These are phyloP conservation scores for Colletotrichum cuscutae DNA, from an alignment of 2,329 filamentous ascomycete genomes.

Conservation along the genomic window DNA sequence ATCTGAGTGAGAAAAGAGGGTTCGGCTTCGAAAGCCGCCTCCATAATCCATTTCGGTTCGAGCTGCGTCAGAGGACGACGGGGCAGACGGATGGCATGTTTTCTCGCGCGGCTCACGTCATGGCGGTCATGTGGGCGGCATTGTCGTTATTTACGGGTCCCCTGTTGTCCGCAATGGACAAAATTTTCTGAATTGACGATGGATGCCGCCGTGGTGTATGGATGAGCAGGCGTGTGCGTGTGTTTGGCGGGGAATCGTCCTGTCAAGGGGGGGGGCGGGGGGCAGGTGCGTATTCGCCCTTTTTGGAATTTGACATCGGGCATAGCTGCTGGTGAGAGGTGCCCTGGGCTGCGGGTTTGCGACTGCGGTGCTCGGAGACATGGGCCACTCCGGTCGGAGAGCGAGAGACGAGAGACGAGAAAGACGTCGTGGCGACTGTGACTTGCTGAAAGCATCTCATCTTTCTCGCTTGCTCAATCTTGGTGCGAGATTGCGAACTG, in stretches of 20 bases:
- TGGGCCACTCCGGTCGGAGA: constrained; percentile 11
- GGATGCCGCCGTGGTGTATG: not conserved
- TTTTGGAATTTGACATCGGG: not conserved
- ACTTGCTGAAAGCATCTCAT: constrained; percentile 17
- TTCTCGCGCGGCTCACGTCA: constrained; percentile 31
- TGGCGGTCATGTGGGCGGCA: constrained; percentile 3
- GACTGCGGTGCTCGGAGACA: constrained; percentile 1
- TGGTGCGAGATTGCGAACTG: constrained; percentile 24
- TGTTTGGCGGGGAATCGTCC: constrained; percentile 17
- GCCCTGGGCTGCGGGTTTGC: not conserved
- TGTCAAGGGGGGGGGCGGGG: not conserved
- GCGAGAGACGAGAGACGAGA: not conserved
- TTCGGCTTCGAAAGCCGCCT: not conserved
- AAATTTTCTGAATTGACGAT: not conserved
- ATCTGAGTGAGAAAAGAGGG: not conserved
- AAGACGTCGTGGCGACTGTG: not conserved
- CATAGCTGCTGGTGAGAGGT: not conserved
- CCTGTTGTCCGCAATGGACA: not conserved
- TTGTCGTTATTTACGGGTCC: constrained; percentile 15
- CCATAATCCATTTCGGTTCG: not conserved
- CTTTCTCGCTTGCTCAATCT: constrained; percentile 14
- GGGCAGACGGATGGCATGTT: constrained; percentile 22
- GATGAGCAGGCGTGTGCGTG: not conserved
- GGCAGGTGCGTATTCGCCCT: not conserved
- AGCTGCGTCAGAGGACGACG: constrained; percentile 4